phyloP scores from a whole-genome alignment of 352 stramenopile species.

The Globisporangium cylindrosporum region DNA sequence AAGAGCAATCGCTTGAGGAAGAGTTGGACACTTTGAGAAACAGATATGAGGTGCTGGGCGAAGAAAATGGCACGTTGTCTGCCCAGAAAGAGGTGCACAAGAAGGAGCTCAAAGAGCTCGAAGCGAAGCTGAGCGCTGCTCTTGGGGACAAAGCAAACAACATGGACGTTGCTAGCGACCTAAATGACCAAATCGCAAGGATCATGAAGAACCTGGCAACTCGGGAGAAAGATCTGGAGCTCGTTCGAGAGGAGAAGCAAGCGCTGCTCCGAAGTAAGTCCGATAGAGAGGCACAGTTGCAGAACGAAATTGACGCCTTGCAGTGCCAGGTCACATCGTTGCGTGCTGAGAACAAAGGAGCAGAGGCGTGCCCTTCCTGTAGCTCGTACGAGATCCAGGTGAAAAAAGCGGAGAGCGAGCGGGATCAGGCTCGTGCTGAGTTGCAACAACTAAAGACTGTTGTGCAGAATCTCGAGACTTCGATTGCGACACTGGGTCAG shows the following conservation, averaged over 20 bases:
- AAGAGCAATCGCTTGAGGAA: constrained; percentile 1
- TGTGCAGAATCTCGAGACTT: background rate
- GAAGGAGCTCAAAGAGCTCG: background rate
- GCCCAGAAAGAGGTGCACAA: background rate
- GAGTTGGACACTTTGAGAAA: background rate
- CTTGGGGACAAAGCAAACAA: background rate
- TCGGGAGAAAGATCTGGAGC: constrained; percentile 5
- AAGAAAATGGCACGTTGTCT: background rate
- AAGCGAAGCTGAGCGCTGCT: background rate
- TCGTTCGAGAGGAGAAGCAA: background rate
- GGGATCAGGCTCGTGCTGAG: constrained; percentile 18
- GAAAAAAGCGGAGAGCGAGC: constrained; percentile 7
- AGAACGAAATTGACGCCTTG: background rate
- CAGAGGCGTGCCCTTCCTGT: constrained; percentile 1
- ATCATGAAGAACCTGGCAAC: background rate
- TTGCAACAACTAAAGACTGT: constrained; percentile 9
- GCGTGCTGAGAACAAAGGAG: background rate
- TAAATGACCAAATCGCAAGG: background rate
- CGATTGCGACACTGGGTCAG: constrained; percentile 11
- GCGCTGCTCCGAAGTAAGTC: background rate
- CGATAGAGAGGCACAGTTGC: background rate
- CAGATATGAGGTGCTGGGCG: background rate
- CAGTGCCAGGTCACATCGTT: background rate
- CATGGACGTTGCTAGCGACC: background rate
- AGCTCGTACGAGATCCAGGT: constrained; percentile 12